Base-by-base conservation (phyloP, 805 yeast genomes). In the Schwanniomyces vanrijiae region DNA sequence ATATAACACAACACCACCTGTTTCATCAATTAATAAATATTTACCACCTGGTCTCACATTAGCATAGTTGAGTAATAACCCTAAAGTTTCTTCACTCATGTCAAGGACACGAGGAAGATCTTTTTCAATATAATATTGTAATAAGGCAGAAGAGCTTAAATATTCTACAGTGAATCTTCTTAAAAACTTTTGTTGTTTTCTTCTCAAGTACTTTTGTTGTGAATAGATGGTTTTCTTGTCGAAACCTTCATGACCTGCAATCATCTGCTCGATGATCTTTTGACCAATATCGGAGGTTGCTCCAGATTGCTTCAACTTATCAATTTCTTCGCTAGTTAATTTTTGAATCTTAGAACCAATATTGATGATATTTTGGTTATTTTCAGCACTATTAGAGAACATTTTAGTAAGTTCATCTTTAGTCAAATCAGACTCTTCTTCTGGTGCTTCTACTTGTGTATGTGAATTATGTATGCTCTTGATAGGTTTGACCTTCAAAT, bases 181-280 rank as follows among this genome's bases (percentile, higher is more conserved):
- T 47, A 89, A 78, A 62, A 88, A 94, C 71, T 94, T 94, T 63
- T 86, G 90, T 66, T 90, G 95, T 68, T 94, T 94, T 58, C 99
- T 81, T 53, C 86, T 84, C 57, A 92, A 68, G 65, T 94, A 94
- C 69, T 94, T 94, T 55, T 88, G 96, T 65, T 94, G 97, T 1
- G 97, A 89, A 60, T 79, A 89, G 24, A 83, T 72, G 5, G 98
- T 94, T 66, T 94, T 94, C 62, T 88, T 85, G 55, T 88, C 89
- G 61, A 94, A 94, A 8, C 88, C 87, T 31, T 77, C 86, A 66
- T 94, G 98, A 10, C 91, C 82, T 50, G 83, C 84, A 50, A 90
- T 85, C 68, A 94, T 88, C 54, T 80, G 81, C 51, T 86, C 86
- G 47, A 92, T 90, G 55, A 94, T 86, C 40, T 82, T 83, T 56